A percentile compares a stretch with the other conserved stretches of the same genome.
phyloP scores from a whole-genome alignment of 257 asterid genomes.

The Lavandula angustifolia region DNA sequence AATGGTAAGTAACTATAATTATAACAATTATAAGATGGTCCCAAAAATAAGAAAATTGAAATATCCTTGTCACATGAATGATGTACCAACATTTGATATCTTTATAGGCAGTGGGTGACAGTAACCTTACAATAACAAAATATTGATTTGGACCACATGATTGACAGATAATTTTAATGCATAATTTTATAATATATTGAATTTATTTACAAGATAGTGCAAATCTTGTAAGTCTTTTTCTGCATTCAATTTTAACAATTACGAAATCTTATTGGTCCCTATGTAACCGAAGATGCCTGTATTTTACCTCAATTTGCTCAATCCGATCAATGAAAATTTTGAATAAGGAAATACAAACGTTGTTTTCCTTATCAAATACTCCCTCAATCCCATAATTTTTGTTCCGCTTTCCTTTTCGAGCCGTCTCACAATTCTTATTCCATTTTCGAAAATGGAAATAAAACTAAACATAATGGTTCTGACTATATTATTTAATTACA shows the following conservation, averaged over 20 bases:
- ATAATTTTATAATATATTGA: too few species aligned
- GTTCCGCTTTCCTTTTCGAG: too few species aligned
- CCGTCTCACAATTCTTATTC: too few species aligned
- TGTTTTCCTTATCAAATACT: too few species aligned
- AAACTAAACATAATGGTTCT: too few species aligned
- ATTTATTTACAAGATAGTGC: not conserved
- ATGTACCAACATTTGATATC: conserved; percentile 26
- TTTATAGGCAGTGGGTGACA: conserved; percentile 25
- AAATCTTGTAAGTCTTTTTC: not conserved
- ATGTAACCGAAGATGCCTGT: not conserved
- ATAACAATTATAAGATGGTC: conserved; percentile 24
- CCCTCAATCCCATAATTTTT: too few species aligned
- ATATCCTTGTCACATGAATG: conserved; percentile 29
- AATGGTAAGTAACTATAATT: conserved; percentile 7
- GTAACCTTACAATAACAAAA: conserved; percentile 25
- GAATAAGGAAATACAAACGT: too few species aligned
- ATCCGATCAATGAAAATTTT: too few species aligned
- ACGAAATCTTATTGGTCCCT: not conserved
- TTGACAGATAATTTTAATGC: not conserved
- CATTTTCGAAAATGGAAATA: too few species aligned
- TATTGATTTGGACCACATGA: conserved; percentile 27
- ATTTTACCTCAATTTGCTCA: not conserved
- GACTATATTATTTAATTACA: too few species aligned
- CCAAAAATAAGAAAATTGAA: conserved; percentile 16
- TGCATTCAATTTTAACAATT: not conserved